phyloP scores from a whole-genome alignment of 2,329 filamentous ascomycete genomes.

The Clarireedia monteithiana region DNA sequence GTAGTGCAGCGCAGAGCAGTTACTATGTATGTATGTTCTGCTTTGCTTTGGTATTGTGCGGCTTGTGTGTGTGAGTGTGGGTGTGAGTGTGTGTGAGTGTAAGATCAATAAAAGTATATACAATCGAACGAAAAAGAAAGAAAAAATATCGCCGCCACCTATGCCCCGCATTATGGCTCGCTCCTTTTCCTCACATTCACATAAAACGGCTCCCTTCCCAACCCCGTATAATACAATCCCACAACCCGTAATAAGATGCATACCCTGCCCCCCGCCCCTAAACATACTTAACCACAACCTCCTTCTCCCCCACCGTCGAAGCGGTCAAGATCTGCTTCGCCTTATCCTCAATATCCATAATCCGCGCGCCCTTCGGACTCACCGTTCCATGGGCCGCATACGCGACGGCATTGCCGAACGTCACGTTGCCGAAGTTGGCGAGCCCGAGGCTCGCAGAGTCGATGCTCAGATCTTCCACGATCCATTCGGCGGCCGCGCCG shows the following conservation, averaged over 20 bases:
- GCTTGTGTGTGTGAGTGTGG: too few species aligned
- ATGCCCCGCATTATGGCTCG: too few species aligned
- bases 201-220: too few species aligned
- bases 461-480: constrained; percentile 40
- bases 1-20: too few species aligned
- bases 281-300: not conserved
- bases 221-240: too few species aligned
- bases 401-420: constrained; percentile 30
- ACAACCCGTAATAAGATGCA: not conserved
- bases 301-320: not conserved
- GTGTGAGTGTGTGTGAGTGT: too few species aligned
- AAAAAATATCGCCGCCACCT: too few species aligned
- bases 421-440: constrained; percentile 38
- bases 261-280: not conserved
- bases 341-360: constrained; percentile 1
- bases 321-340: not conserved
- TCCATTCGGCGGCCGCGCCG: constrained; percentile 44
- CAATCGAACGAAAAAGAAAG: too few species aligned
- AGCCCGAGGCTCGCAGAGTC: constrained; percentile 33
- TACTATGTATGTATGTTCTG: too few species aligned
- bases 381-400: not conserved
- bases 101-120: too few species aligned
- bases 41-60: too few species aligned
- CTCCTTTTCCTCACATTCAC: too few species aligned
- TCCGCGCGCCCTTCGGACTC: not conserved